Evolutionary conservation across 2,329 filamentous ascomycete species (phyloP).

Genomic region (Zelopaecilomyces penicillatus): DNA sequence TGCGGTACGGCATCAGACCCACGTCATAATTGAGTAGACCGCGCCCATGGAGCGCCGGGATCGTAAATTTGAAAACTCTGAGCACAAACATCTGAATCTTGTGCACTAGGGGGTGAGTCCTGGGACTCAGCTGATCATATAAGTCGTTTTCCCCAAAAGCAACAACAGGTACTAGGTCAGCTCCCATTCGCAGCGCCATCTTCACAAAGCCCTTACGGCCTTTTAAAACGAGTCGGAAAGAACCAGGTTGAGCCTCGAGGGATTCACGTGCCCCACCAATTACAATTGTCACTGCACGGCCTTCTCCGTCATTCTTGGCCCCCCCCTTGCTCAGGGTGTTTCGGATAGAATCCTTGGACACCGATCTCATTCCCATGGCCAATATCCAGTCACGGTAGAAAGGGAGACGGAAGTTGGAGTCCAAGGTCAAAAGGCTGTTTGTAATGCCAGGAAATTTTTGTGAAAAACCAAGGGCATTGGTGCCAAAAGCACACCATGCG

Average conservation of each 20-base stretch:
- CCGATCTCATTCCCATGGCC: slow-evolving; percentile 76
- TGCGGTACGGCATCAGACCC: slow-evolving; percentile 87
- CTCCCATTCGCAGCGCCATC: slow-evolving; percentile 83
- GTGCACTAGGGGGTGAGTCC: slow-evolving; percentile 70
- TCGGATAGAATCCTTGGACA: slow-evolving; percentile 85
- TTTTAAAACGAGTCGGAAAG: slow-evolving; percentile 68
- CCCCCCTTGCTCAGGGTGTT: slow-evolving; percentile 79
- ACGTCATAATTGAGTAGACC: slow-evolving; percentile 98
- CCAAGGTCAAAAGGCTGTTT: slow-evolving; percentile 87
- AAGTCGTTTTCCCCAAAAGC: slow-evolving; percentile 94
- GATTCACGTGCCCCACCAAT: slow-evolving; percentile 88
- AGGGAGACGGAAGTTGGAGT: slow-evolving; percentile 89
- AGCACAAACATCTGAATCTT: slow-evolving; percentile 77
- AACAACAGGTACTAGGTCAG: slow-evolving; percentile 85
- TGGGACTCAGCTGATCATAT: slow-evolving; percentile 79
- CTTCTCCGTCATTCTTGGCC: slow-evolving; percentile 71
- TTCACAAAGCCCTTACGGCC: slow-evolving; percentile 90
- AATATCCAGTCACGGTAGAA: slow-evolving; percentile 94
- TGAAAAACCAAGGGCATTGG: slow-evolving; percentile 79
- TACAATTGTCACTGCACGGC: slow-evolving; percentile 93
- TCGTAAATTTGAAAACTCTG: slow-evolving; percentile 80
- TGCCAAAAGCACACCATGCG: slow-evolving; percentile 86
- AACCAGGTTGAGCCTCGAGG: slow-evolving; percentile 74
- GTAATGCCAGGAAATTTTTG: slow-evolving; percentile 90
- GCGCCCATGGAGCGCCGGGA: slow-evolving; percentile 81